These are phyloP conservation scores for Claviceps digitariae DNA, from an alignment of 2,329 filamentous ascomycete species.

Conservation along the genomic window DNA sequence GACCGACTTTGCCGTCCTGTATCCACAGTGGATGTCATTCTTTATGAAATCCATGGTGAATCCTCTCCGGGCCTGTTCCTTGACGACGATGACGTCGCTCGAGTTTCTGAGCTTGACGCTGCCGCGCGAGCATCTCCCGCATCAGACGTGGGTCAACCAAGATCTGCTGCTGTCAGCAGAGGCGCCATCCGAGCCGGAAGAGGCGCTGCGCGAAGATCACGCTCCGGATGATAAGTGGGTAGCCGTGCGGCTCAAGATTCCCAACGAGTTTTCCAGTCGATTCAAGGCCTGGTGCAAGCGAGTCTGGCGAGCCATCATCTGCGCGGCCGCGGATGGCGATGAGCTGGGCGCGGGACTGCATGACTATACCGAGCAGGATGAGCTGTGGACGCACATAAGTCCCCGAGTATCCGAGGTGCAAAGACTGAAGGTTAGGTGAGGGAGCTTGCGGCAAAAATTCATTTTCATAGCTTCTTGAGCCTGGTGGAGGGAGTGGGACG, in stretches of 20 bases:
- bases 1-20: slow-evolving; percentile 53
- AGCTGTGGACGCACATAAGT: slow-evolving; percentile 13
- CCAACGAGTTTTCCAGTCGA: slow-evolving; percentile 41
- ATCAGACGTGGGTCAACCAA: slow-evolving; percentile 40
- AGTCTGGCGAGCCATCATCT: slow-evolving; percentile 13
- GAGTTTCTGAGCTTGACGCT: slow-evolving; percentile 47
- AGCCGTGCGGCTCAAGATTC: slow-evolving; percentile 41
- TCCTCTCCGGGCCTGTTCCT: slow-evolving; percentile 45
- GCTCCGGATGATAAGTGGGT: slow-evolving; percentile 45
- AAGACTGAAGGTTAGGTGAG: not conserved
- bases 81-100: slow-evolving; percentile 48
- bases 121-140: slow-evolving; percentile 30
- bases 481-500: not conserved
- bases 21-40: slow-evolving; percentile 42
- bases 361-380: slow-evolving; percentile 10
- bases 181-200: slow-evolving; percentile 23
- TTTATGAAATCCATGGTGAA: slow-evolving; percentile 52
- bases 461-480: not conserved
- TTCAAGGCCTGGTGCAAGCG: slow-evolving; percentile 29
- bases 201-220: slow-evolving; percentile 34
- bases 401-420: slow-evolving; percentile 6
- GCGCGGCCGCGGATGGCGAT: slow-evolving; percentile 1
- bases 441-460: not conserved
- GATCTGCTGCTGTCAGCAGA: slow-evolving; percentile 30
- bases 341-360: slow-evolving; percentile 8